A percentile compares a stretch with the other conserved stretches of the same genome.
Evolutionary conservation across 2,329 filamentous ascomycete genomes (phyloP).

Genomic region (Escovopsis sp.): DNA sequence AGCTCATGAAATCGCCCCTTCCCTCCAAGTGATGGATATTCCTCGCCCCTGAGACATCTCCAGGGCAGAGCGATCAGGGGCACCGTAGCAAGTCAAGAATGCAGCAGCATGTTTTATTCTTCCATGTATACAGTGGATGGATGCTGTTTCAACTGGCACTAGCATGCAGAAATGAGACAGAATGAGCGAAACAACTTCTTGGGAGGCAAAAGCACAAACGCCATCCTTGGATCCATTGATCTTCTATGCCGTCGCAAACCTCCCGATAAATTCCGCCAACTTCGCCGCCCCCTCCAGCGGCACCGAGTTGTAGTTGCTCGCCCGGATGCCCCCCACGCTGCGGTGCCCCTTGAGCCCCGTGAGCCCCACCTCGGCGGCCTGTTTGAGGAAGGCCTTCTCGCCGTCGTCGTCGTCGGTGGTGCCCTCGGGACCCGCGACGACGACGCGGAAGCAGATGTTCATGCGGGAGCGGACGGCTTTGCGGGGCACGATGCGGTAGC

Average conservation of each 20-base stretch:
- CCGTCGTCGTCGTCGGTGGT: constrained; percentile 41
- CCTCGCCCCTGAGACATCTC: too few species aligned
- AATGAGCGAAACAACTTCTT: not conserved
- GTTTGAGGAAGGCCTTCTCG: constrained; percentile 68
- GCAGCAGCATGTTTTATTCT: too few species aligned
- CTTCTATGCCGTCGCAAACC: constrained; percentile 28
- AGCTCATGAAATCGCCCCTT: too few species aligned
- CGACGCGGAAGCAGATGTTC: constrained; percentile 87
- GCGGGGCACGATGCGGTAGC: constrained; percentile 67
- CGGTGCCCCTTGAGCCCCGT: constrained; percentile 80
- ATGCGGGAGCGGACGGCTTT: constrained; percentile 67
- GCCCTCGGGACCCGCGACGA: constrained; percentile 33
- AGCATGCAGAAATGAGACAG: not conserved
- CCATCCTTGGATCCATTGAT: not conserved
- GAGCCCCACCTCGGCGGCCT: constrained; percentile 47
- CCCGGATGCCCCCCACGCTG: constrained; percentile 71
- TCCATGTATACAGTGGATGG: too few species aligned
- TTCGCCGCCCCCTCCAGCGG: constrained; percentile 50
- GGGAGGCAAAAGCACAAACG: not conserved
- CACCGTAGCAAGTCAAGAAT: too few species aligned
- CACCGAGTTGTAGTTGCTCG: constrained; percentile 82
- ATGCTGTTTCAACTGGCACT: constrained; percentile 6
- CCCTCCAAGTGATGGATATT: too few species aligned
- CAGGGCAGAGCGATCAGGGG: too few species aligned
- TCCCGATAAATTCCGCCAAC: constrained; percentile 45